Base-by-base conservation (phyloP, 345 rosid species). In the Heritiera littoralis region DNA sequence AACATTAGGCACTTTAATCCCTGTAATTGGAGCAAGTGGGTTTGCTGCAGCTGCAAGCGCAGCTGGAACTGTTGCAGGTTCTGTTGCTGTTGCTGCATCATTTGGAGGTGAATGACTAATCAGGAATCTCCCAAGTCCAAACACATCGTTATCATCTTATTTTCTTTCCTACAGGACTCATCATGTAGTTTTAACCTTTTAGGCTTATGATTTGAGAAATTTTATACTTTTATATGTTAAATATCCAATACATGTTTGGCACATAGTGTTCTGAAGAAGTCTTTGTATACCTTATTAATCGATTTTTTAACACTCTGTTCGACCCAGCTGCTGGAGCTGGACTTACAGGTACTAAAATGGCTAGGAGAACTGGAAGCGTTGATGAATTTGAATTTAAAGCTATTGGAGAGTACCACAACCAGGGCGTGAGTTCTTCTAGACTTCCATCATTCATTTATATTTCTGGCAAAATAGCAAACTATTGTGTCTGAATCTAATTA, bases 61-160 rank as follows among this genome's bases (percentile, higher is more conserved):
- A 81, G 94, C 98, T 9, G 98, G 98, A 88, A 90, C 95, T 68
- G 90, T 92, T 75, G 97, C 90, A 87, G 98, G 98, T 71, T 95
- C 98, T 61, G 98, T 95, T 89, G 98, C 98, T 46, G 98, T 95
- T 82, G 98, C 98, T 80, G 98, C 98, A 52, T 95, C 98, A 40
- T 95, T 95, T 88, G 98, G 98, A 93, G 99, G 99, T 95, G 85
- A 87, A 56, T 81, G 43, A 71, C 79, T 73, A 12, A 13, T 72
- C 28, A 35, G 23, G 45, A 66, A 67, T 35, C 20, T 82, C 40
- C 48, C 20, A 40, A 55, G 49, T 40, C 13, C 7, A 15, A 14
- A 56, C 49, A 74, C 38, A 46, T 38, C 15, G 69, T 66, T 66
- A 41, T 81, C 49, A 55, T 15, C 30, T 56, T 20, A 14, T 66